Evolutionary conservation across 495 filamentous ascomycete species (phyloP).

Genomic region (Hypoxylon trugodes): DNA sequence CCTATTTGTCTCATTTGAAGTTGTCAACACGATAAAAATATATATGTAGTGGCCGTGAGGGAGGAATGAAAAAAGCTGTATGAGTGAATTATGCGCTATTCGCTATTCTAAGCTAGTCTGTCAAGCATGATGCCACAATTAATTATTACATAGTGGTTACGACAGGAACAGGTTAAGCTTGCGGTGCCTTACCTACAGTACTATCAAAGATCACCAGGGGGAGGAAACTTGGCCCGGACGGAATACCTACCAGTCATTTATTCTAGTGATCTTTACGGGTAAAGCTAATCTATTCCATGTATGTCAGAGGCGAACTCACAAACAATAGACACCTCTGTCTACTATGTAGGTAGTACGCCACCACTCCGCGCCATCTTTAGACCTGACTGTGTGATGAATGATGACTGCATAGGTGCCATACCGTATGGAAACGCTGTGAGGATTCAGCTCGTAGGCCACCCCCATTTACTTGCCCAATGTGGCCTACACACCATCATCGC

Average conservation of each 20-base stretch:
- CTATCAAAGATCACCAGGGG: constrained; percentile 34
- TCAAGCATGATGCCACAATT: constrained; percentile 17
- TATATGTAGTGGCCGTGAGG: too few species aligned
- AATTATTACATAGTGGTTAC: constrained; percentile 13
- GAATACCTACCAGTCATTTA: neutral
- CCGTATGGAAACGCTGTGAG: neutral
- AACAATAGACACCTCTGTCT: constrained; percentile 1
- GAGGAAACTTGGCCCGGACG: constrained; percentile 5
- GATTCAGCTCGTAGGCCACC: constrained; percentile 9
- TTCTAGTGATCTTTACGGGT: neutral
- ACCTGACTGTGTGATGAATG: constrained; percentile 3
- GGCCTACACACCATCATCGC: neutral
- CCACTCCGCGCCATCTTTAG: constrained; percentile 15
- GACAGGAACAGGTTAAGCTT: constrained; percentile 33
- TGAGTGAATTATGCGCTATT: too few species aligned
- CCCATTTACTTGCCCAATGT: too few species aligned
- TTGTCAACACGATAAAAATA: too few species aligned
- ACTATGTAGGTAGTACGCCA: neutral
- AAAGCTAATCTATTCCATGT: neutral
- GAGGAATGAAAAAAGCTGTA: too few species aligned
- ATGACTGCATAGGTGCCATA: constrained; percentile 7
- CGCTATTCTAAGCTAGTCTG: neutral
- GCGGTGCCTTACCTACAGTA: constrained; percentile 6
- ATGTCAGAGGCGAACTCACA: constrained; percentile 24
- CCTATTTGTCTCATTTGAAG: too few species aligned